phyloP scores from a whole-genome alignment of 75 land plant genomes.

The Picea glauca region DNA sequence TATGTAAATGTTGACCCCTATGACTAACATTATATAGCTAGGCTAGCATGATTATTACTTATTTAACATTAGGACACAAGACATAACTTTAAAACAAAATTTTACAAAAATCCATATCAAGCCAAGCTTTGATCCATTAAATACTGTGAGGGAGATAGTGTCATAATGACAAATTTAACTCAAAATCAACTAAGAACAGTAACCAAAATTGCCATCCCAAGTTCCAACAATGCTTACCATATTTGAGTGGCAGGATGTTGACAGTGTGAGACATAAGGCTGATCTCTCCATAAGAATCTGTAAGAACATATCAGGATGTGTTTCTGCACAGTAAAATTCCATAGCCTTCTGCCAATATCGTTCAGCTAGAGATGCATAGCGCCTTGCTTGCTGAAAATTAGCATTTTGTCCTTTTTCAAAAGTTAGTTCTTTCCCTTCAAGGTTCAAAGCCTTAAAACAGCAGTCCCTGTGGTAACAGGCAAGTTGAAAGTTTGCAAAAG shows the following conservation, averaged over 20 bases:
- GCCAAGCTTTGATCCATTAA: background rate
- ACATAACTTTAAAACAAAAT: background rate
- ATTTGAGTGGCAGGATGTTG: slow-evolving; percentile 43
- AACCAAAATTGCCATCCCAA: no score
- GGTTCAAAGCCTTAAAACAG: slow-evolving; percentile 55
- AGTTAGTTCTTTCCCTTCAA: slow-evolving; percentile 26
- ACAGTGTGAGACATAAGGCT: slow-evolving; percentile 42
- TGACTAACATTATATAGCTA: background rate
- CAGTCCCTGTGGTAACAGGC: slow-evolving; percentile 82
- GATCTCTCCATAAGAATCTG: slow-evolving; percentile 79
- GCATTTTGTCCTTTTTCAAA: slow-evolving; percentile 31
- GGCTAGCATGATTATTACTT: background rate
- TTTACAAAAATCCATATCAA: background rate
- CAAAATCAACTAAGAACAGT: no score
- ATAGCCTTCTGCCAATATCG: slow-evolving; percentile 79
- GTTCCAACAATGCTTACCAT: slow-evolving; percentile 40
- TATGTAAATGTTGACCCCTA: no score
- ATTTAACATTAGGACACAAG: background rate
- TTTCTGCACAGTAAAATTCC: slow-evolving; percentile 68
- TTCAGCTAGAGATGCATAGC: slow-evolving; percentile 83
- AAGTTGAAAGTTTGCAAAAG: slow-evolving; percentile 88
- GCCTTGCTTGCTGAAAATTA: slow-evolving; percentile 58
- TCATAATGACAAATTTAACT: background rate
- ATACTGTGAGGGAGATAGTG: background rate
- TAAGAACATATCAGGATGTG: slow-evolving; percentile 85